A percentile compares a stretch with the other conserved stretches of the same genome.
phyloP scores from a whole-genome alignment of 257 asterid species.

The Gentiana straminea region DNA sequence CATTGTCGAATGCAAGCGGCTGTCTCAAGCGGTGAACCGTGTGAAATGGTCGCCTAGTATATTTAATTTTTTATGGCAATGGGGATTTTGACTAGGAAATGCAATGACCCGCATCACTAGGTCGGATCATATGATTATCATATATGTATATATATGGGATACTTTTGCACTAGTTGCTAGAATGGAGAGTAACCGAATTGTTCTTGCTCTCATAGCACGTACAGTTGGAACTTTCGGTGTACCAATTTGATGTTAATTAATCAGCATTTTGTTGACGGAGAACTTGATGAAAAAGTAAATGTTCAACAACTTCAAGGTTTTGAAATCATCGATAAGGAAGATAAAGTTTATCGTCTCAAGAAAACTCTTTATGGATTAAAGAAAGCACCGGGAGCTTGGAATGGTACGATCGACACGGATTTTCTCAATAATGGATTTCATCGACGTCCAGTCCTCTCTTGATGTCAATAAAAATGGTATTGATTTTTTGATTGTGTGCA shows the following conservation, averaged over 20 bases:
- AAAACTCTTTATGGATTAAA: not conserved
- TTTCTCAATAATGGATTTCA: not conserved
- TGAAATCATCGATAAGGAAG: not conserved
- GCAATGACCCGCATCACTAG: no score
- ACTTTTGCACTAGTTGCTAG: no score
- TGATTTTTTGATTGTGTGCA: not conserved
- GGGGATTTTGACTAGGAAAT: no score
- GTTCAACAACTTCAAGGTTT: not conserved
- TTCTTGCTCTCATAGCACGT: no score
- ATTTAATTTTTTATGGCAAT: no score
- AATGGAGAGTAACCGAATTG: no score
- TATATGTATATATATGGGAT: no score
- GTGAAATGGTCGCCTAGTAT: no score
- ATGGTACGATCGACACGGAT: not conserved
- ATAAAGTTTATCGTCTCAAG: not conserved
- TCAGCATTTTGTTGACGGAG: not conserved
- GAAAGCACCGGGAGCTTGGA: not conserved
- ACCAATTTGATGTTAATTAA: constrained; percentile 3
- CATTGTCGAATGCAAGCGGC: no score
- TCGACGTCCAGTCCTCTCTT: not conserved
- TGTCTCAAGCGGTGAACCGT: no score
- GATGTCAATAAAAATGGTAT: not conserved
- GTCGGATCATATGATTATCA: no score
- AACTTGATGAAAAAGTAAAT: not conserved
- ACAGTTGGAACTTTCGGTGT: no score